Conservation (phyloP, 495 filamentous ascomycete species). For the Tuber brumale region DNA sequence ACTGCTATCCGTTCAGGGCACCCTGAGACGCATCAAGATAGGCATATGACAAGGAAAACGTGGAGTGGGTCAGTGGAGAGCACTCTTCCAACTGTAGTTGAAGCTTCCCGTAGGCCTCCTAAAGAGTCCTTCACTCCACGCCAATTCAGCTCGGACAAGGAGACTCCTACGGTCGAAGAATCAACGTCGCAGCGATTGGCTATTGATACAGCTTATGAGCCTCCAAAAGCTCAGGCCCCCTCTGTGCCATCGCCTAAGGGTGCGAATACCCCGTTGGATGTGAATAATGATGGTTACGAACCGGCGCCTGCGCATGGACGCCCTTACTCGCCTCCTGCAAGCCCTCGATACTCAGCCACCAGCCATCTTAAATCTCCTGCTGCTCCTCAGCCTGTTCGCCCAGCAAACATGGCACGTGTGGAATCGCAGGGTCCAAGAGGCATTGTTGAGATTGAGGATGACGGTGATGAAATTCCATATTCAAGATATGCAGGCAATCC, state of each 20-base stretch:
- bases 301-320: conserved; percentile 13
- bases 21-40: conserved; percentile 14
- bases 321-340: conserved; percentile 29
- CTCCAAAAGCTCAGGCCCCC: conserved; percentile 3
- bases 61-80: not conserved
- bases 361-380: conserved; percentile 39
- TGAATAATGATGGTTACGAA: conserved; percentile 1
- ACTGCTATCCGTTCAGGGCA: not conserved
- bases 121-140: not conserved
- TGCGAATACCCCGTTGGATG: conserved; percentile 10
- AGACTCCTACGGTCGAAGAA: not conserved
- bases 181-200: not conserved
- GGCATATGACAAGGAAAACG: not conserved
- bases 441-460: conserved; percentile 32
- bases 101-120: conserved; percentile 31
- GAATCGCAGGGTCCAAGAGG: conserved; percentile 37
- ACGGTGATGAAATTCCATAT: conserved; percentile 24
- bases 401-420: conserved; percentile 40
- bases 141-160: not conserved
- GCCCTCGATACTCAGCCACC: conserved; percentile 34
- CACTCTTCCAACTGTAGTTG: conserved; percentile 10
- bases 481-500: conserved; percentile 22
- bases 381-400: conserved; percentile 39
- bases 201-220: not conserved
- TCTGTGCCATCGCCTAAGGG: conserved; percentile 30